Base-by-base conservation (phyloP, 768 basidiomycete genomes). In the Psilocybe sp. region DNA sequence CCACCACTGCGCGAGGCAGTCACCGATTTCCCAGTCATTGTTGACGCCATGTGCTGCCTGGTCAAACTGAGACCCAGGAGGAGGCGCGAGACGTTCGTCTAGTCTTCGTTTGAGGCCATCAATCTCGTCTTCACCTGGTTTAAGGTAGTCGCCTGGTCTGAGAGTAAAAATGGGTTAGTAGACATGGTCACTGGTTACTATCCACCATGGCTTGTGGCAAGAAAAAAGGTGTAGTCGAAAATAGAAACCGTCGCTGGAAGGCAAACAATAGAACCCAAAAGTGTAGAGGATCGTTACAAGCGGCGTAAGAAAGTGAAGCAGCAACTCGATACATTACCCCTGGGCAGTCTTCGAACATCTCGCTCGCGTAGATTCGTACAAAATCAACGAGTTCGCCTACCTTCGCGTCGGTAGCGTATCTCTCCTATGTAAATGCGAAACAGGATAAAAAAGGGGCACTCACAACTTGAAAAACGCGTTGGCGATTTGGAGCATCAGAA, bases 381-480 rank as follows among this genome's bases (percentile, higher is more conserved):
- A 7, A 28, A 28, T n/a, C 23, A 28, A 7, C 7, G 23, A 28
- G n/a, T n/a, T n/a, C n/a, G n/a, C n/a, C n/a, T n/a, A n/a, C n/a
- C n/a, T n/a, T n/a, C n/a, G n/a, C 23, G 23, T 28, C 23, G 3
- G 23, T 28, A 28, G 23, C 23, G 23, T 7, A 7, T 28, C 23
- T 28, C 23, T 28, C 7, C 23, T 7, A 7, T 4, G 7, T 28
- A 28, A 28, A 47, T 12, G 44, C 36, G 18, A 51, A 11, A 15
- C 13, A 48, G 11, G 4, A 46, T 16, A 20, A 39, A 35, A 45
- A 51, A 33, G 37, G 40, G 6, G 32, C 42, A 75, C 88, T 60
- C 60, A 93, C 92, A 99, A 83, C 69, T 98, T 98, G 80, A 98
- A 98, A 69, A 98, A 99, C 13, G 94, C 93, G 66, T 97, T 98